Base-by-base conservation (phyloP, 768 basidiomycete genomes). In the Hygrocybe coccinea region DNA sequence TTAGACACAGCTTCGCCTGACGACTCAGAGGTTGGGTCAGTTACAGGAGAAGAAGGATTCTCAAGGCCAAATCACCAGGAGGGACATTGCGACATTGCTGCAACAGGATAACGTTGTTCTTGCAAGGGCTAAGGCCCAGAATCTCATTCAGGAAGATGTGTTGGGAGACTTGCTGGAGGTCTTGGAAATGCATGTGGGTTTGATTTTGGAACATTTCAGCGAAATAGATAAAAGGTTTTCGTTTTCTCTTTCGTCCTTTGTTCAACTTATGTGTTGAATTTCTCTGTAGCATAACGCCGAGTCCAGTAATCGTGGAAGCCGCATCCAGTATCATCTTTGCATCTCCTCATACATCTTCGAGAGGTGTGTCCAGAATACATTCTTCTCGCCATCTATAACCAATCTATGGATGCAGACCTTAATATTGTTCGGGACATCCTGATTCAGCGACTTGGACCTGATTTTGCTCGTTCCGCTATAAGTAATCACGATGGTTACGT, bases 61-160 rank as follows among this genome's bases (percentile, higher is more conserved):
- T 5, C 76, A 83, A 63, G 78, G 76, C 2, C 77, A 76, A 35
- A 81, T 87, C 43, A 81, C 79, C 17, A 77, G 85, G 60, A 77
- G 76, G 59, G 87, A 89, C 65, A 84, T 91, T 56, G 82, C 86
- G 5, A 83, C 79, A 11, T 69, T 85, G 15, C 73, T 91, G 39
- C 77, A 79, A 50, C 81, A 85, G 59, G 78, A 79, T 37, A 81
- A 86, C 52, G 70, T 86, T 51, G 74, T 72, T 14, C 68, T 87
- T 29, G 89, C 89, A 11, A 81, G 87, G 46, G 77, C 80, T n/a
- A 89, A 88, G 71, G 85, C 85, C 1, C 84, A 85, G 65, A 82
- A 78, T 62, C 66, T 86, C 47, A 78, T 87, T 22, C 73, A 78
- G 38, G 85, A 87, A 46, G 87, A 89, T 62, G 70, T 74, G 8